Evolutionary conservation across 2,329 filamentous ascomycete species (phyloP), one percentile per base, ranked within the genome.

Genomic region (Nothopassalora personata): DNA sequence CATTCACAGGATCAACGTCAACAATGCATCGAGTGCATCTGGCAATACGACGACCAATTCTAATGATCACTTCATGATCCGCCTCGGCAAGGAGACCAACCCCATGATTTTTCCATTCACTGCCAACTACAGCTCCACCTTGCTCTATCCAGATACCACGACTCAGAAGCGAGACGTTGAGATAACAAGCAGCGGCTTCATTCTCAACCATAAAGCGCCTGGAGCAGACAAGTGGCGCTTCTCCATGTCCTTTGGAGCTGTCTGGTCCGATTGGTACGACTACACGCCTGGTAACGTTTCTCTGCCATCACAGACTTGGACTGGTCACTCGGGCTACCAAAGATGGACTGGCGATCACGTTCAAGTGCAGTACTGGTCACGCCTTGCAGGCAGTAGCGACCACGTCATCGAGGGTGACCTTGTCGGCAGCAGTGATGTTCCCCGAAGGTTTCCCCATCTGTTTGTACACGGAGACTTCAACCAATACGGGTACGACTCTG

Each of bases 161-260:
- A 30, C 49, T 6, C 45, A 48, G 5, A 68, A 70, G 58, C 64
- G 68, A 1, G 67, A 68, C 49, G 59, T 49, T n/a, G 59, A 61
- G 15, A 68, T 68, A 11, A 67, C 72, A 1, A 72, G 78, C 15
- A 76, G 76, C 4, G 72, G 67, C 46, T 75, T 81, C 46, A 80
- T 75, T 53, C 73, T 87, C 56, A 74, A 78, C n/a, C 85, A 87
- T 64, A 77, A 79, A 56, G 85, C 85, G 5, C 73, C 83, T 8
- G 85, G 85, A 23, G 85, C 85, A 8, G 81, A 84, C 66, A 79
- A 80, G 64, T 87, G 81, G 74, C 82, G 85, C 9, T 87, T 85
- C 68, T 83, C 82, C 18, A 80, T 81, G 33, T 84, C 84, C 59
- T 88, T 81, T 77, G 84, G 81, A 11, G 81, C 79, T 3, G 76